Evolutionary conservation across 208 protist species (phyloP), one percentile per base, ranked within the genome.

Genomic region (Acanthamoeba castellanii): DNA sequence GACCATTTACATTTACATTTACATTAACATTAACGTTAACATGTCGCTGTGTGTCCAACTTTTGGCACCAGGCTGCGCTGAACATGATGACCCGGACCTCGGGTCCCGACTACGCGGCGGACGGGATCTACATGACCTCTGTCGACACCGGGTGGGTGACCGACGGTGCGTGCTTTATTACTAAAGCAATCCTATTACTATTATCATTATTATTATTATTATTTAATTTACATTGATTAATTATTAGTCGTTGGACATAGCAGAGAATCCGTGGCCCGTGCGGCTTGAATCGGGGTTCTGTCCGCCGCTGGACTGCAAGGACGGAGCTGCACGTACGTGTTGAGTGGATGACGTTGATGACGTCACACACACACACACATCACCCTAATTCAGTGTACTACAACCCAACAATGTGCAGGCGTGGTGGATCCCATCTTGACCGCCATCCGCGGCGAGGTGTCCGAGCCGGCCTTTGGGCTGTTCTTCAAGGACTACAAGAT

Each of bases 31-130:
- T 52, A 52, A 52, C 47, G 47, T 52, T 52, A 64, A 64, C 57
- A 20, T 64, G 20, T 9, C 57, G 14, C 20, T 30, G 27, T 22
- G 16, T 68, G 27, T 68, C 61, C 25, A 14, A 20, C 18, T 5
- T 27, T 30, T 20, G 16, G 16, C 25, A 32, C 20, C 55, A 99
- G 97, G 99, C 99, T 22, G 98, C 99, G 64, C 98, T 99, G 85
- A 99, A 99, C 96, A 99, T 99, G 99, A 99, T 99, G 98, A 99
- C 99, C 5, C 98, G 98, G 76, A 99, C 98, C 16, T 98, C 98
- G 72, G 98, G 97, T 14, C 96, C 96, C 20, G 98, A 98, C 95
- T 99, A 99, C 94, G 98, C 98, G 11, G 92, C 94, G 57, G 97
- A 97, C 50, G 96, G 97, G 81, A 99, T 99, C 97, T 99, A 98